Percentiles rank a stretch among this genome's conserved stretches.
Evolutionary conservation across 768 basidiomycete species (phyloP).

Genomic region (Pleurotus tuber-regium): DNA sequence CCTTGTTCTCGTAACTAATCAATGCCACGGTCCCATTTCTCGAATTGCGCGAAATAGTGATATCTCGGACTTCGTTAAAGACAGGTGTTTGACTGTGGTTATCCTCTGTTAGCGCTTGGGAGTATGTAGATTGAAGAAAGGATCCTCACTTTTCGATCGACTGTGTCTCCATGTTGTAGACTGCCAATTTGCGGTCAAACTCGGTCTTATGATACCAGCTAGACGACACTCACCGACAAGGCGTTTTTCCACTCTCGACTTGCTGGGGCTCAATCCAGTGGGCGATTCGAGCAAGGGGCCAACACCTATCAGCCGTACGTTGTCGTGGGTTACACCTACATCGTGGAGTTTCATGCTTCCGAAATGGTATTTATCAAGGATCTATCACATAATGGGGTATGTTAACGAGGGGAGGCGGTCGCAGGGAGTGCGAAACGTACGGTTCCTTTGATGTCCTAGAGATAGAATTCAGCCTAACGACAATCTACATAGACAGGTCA

Average conservation of each 20-base stretch:
- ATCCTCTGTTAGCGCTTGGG: slow-evolving; percentile 7
- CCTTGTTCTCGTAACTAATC: slow-evolving; percentile 75
- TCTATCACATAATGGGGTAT: slow-evolving; percentile 26
- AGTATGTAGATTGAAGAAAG: slow-evolving; percentile 9
- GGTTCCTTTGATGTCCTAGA: slow-evolving; percentile 58
- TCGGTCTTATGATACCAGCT: no score
- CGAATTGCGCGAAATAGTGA: slow-evolving; percentile 54
- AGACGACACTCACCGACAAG: slow-evolving; percentile 53
- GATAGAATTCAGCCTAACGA: slow-evolving; percentile 11
- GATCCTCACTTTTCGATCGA: slow-evolving; percentile 60
- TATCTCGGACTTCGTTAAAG: slow-evolving; percentile 69
- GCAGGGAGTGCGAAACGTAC: slow-evolving; percentile 27
- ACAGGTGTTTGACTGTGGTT: slow-evolving; percentile 62
- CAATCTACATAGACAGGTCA: slow-evolving; percentile 3
- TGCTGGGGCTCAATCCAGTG: slow-evolving; percentile 63
- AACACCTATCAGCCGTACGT: slow-evolving; percentile 61
- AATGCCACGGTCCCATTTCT: slow-evolving; percentile 55
- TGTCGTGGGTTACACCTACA: slow-evolving; percentile 68
- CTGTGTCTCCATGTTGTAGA: slow-evolving; percentile 64
- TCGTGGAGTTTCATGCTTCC: slow-evolving; percentile 65
- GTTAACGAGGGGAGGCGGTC: neutral
- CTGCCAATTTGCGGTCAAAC: slow-evolving; percentile 37
- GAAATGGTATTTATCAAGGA: slow-evolving; percentile 57
- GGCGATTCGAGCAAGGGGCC: slow-evolving; percentile 65
- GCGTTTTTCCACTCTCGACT: slow-evolving; percentile 70